Evolutionary conservation across 2,329 filamentous ascomycete species (phyloP).

Genomic region (Colletotrichum ledebouriae): DNA sequence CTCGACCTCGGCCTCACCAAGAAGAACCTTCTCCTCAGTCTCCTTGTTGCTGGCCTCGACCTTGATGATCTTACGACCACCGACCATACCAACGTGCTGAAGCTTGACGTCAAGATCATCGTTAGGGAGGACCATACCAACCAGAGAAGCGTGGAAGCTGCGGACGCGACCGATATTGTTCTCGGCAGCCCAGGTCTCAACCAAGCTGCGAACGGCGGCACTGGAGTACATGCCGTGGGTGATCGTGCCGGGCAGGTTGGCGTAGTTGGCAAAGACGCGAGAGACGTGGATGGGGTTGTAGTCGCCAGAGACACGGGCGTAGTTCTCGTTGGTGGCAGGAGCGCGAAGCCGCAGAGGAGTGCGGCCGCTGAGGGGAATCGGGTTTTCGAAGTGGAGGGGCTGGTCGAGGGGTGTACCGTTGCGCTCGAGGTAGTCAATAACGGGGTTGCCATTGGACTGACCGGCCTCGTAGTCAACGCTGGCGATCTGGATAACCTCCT

Average conservation of each 20-base stretch:
- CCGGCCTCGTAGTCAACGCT: slow-evolving; percentile 96
- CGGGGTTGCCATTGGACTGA: slow-evolving; percentile 93
- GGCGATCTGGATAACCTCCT: slow-evolving; percentile 97
- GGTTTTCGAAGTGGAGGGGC: slow-evolving; percentile 96
- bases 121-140: slow-evolving; percentile 99
- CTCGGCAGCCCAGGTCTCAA: slow-evolving; percentile 99
- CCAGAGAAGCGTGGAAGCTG: slow-evolving; percentile 95
- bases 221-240: slow-evolving; percentile 99
- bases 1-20: slow-evolving; percentile 97
- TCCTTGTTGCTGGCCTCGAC: slow-evolving; percentile 96
- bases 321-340: slow-evolving; percentile 96
- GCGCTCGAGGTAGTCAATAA: slow-evolving; percentile 94
- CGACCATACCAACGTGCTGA: slow-evolving; percentile 97
- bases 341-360: slow-evolving; percentile 89
- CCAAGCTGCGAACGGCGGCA: slow-evolving; percentile 92
- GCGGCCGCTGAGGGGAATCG: slow-evolving; percentile 95
- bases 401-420: slow-evolving; percentile 95
- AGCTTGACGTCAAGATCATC: slow-evolving; percentile 95
- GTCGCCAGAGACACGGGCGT: slow-evolving; percentile 96
- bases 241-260: slow-evolving; percentile 95
- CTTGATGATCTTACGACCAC: slow-evolving; percentile 99
- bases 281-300: slow-evolving; percentile 99
- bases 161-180: slow-evolving; percentile 98
- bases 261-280: slow-evolving; percentile 94
- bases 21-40: slow-evolving; percentile 94